A percentile compares a stretch with the other conserved stretches of the same genome.
Conservation (phyloP, 176 grass and related monocot genomes). For the Oryza brachyantha region DNA sequence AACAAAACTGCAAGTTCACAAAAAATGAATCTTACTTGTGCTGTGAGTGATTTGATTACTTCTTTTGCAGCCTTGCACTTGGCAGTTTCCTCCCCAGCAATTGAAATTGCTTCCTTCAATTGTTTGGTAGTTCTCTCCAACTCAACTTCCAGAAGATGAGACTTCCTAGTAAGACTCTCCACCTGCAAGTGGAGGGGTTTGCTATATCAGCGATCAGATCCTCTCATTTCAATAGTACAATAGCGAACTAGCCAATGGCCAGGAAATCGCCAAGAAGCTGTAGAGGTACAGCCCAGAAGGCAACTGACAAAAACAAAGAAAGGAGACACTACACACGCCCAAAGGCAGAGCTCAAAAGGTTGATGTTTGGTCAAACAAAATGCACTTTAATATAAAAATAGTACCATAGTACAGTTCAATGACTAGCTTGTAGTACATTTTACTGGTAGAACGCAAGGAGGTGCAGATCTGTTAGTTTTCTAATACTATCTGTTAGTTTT, state of each 20-base stretch:
- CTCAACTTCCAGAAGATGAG: conserved; percentile 78
- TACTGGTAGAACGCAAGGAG: conserved; percentile 15
- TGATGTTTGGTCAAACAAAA: neutral
- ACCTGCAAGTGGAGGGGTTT: conserved; percentile 48
- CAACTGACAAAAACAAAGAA: too few species aligned
- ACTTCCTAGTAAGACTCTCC: conserved; percentile 75
- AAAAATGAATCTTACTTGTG: conserved; percentile 58
- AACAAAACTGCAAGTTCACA: neutral
- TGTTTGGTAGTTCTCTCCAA: conserved; percentile 85
- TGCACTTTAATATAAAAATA: neutral
- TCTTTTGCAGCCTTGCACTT: conserved; percentile 96
- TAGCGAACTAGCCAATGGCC: too few species aligned
- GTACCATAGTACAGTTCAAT: neutral
- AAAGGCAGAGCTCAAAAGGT: neutral
- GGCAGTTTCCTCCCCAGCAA: conserved; percentile 83
- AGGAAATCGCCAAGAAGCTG: too few species aligned
- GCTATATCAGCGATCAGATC: conserved; percentile 20
- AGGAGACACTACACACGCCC: too few species aligned
- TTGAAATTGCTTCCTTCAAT: conserved; percentile 82
- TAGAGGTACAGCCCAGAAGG: too few species aligned
- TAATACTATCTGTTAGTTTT: conserved; percentile 10
- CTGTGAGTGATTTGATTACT: conserved; percentile 91
- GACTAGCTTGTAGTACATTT: conserved; percentile 10
- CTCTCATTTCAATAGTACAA: neutral
- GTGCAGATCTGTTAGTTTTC: neutral